A percentile compares a stretch with the other conserved stretches of the same genome.
Conservation (phyloP, 257 asterid species). For the Mentha longifolia region DNA sequence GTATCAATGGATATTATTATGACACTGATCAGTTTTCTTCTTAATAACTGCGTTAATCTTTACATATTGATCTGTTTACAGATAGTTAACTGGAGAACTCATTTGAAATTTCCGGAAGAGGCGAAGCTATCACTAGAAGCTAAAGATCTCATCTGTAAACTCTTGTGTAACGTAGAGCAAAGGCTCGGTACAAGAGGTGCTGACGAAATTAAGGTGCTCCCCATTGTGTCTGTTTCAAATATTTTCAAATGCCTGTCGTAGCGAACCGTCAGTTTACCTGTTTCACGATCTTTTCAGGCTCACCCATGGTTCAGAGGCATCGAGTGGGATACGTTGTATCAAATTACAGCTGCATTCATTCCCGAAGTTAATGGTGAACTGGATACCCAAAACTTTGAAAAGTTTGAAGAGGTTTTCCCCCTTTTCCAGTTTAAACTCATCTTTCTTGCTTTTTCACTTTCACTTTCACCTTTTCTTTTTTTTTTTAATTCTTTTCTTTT, state of each 20-base stretch:
- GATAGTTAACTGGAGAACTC: conserved; percentile 97
- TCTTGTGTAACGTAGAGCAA: conserved; percentile 91
- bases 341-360: conserved; percentile 91
- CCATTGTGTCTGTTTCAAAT: conserved; percentile 22
- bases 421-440: conserved; percentile 23
- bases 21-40: not conserved
- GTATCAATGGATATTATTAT: conserved; percentile 1
- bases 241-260: conserved; percentile 16
- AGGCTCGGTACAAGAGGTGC: conserved; percentile 99
- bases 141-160: conserved; percentile 90
- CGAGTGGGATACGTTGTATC: conserved; percentile 86
- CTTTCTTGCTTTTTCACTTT: conserved; percentile 19
- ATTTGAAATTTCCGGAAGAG: conserved; percentile 94
- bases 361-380: conserved; percentile 94
- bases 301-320: conserved; percentile 90
- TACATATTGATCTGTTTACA: conserved; percentile 40
- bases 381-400: conserved; percentile 98
- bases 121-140: conserved; percentile 90
- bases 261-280: conserved; percentile 20
- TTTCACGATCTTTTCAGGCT: conserved; percentile 59
- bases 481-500: conserved; percentile 20
- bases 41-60: conserved; percentile 17
- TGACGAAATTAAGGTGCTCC: conserved; percentile 77
- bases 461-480: too few species aligned
- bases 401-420: conserved; percentile 86